Conservation (phyloP, 1,284 basidiomycete species). For the Fereydounia khargensis region DNA sequence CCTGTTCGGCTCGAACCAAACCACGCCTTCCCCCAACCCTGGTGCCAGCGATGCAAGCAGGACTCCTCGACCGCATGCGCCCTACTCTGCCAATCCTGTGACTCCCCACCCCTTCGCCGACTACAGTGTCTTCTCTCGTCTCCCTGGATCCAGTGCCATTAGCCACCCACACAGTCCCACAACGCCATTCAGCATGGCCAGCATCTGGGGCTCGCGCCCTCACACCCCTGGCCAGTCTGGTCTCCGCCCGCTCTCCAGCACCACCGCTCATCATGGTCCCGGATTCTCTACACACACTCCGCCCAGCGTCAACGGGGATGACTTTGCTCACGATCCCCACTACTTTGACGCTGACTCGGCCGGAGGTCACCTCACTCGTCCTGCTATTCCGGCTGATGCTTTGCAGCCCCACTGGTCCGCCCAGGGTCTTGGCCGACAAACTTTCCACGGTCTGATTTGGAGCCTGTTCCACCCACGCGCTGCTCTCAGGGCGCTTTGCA, state of each 20-base stretch:
- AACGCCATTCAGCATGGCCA: slow-evolving; percentile 41
- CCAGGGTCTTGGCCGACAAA: slow-evolving; percentile 44
- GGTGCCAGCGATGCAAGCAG: slow-evolving; percentile 21
- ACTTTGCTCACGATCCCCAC: slow-evolving; percentile 22
- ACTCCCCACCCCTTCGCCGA: slow-evolving; percentile 53
- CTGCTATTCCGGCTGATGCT: slow-evolving; percentile 46
- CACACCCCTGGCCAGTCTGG: slow-evolving; percentile 35
- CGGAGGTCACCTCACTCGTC: slow-evolving; percentile 26
- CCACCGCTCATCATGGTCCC: slow-evolving; percentile 5
- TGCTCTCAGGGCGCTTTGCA: slow-evolving; percentile 42
- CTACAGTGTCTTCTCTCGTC: slow-evolving; percentile 35
- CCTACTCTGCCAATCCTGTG: slow-evolving; percentile 19
- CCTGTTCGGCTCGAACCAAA: slow-evolving; percentile 32
- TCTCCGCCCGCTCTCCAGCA: slow-evolving; percentile 31
- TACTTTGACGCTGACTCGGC: slow-evolving; percentile 25
- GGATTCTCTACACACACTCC: slow-evolving; percentile 16
- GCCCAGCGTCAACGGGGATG: slow-evolving; percentile 45
- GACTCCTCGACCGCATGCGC: slow-evolving; percentile 13
- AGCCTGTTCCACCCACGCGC: slow-evolving; percentile 44
- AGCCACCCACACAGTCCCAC: slow-evolving; percentile 38
- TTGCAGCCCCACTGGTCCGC: slow-evolving; percentile 49
- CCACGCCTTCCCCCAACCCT: slow-evolving; percentile 2
- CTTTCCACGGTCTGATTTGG: slow-evolving; percentile 42
- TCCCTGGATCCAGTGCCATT: slow-evolving; percentile 1
- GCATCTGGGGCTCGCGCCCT: slow-evolving; percentile 42